phyloP scores from a whole-genome alignment of 108 stramenopile genomes.

The Nitzschia sp. region DNA sequence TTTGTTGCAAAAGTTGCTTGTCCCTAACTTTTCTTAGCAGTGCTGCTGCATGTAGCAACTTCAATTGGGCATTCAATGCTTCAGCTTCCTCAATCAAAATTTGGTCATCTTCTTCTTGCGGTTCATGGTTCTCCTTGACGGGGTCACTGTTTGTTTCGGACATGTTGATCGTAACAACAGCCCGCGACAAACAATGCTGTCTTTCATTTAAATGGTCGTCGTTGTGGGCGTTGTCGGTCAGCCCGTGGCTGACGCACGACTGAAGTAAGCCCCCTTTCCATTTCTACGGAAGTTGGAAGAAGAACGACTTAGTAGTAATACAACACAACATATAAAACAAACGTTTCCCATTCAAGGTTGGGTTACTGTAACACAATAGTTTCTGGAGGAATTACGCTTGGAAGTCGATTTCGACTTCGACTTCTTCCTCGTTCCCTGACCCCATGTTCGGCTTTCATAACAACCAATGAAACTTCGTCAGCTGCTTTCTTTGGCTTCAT shows the following conservation, averaged over 20 bases:
- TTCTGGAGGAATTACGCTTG: not conserved
- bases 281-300: no score
- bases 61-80: constrained; percentile 31
- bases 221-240: no score
- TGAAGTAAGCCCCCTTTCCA: no score
- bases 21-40: constrained; percentile 25
- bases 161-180: no score
- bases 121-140: no score
- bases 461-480: constrained; percentile 9
- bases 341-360: no score
- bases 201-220: no score
- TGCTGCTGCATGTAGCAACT: constrained; percentile 35
- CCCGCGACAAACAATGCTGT: no score
- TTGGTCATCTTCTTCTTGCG: constrained; percentile 21
- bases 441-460: not conserved
- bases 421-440: not conserved
- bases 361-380: constrained; percentile 1
- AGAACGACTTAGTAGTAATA: no score
- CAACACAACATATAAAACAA: no score
- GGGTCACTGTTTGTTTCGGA: no score
- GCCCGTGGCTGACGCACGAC: no score
- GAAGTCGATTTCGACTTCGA: not conserved
- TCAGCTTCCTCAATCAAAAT: constrained; percentile 42
- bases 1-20: constrained; percentile 11
- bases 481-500: not conserved